Conservation (phyloP, 2,329 filamentous ascomycete species). For the Nothopassalora personata region DNA sequence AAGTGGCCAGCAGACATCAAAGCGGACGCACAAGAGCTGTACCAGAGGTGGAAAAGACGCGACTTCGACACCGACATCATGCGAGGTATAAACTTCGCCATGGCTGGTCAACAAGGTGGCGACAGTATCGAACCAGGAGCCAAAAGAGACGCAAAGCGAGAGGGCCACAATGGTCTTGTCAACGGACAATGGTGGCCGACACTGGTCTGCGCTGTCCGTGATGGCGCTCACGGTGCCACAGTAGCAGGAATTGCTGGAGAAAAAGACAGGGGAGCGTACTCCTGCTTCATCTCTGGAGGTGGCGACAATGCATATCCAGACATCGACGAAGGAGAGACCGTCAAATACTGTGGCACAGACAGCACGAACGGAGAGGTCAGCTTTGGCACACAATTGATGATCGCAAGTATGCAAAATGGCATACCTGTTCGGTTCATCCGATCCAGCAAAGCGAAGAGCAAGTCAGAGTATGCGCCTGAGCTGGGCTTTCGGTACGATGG, state of each 20-base stretch:
- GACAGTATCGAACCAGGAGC: conserved; percentile 24
- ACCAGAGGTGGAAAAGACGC: conserved; percentile 40
- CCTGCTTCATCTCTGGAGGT: conserved; percentile 49
- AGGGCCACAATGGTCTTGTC: conserved; percentile 39
- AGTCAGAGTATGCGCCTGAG: conserved; percentile 41
- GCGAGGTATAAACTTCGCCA: conserved; percentile 36
- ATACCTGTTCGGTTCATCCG: conserved; percentile 50
- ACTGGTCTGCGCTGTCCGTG: conserved; percentile 47
- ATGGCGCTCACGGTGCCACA: conserved; percentile 49
- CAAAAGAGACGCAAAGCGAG: conserved; percentile 28
- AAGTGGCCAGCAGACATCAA: conserved; percentile 44
- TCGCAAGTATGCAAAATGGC: conserved; percentile 36
- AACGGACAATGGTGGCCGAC: conserved; percentile 53
- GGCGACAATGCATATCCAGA: conserved; percentile 39
- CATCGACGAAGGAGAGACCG: conserved; percentile 44
- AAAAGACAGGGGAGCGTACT: conserved; percentile 45
- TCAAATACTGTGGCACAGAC: conserved; percentile 51
- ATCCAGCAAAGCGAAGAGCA: conserved; percentile 38
- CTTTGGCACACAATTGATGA: conserved; percentile 40
- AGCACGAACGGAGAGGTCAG: conserved; percentile 30
- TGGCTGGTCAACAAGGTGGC: conserved; percentile 19
- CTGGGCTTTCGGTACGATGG: conserved; percentile 55
- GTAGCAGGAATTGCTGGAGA: conserved; percentile 51
- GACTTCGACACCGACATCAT: conserved; percentile 44
- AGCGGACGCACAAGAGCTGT: conserved; percentile 44